Base-by-base conservation (phyloP, 1,284 basidiomycete species). In the Tremellales sp. region DNA sequence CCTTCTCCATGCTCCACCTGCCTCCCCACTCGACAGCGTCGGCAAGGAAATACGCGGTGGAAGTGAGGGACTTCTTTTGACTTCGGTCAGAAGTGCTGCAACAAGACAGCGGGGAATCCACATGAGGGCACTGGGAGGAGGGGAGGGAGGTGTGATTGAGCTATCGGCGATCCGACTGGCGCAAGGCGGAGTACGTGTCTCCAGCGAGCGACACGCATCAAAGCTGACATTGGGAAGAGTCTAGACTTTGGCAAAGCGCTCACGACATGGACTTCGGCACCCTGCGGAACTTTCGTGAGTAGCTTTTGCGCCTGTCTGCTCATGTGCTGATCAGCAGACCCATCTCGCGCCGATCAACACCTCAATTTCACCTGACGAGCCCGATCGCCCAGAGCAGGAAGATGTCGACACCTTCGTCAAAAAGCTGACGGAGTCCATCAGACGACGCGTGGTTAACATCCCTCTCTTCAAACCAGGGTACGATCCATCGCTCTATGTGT, bases 1-100 rank as follows among this genome's bases (percentile, higher is more conserved):
- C 1, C 77, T 97, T 1, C 72, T 89, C 0, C 56, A 67, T 42
- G 12, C 31, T n/a, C 33, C 10, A 21, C 21, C 13, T 24, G 3
- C 7, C 10, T 17, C 21, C 6, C 11, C 26, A 8, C n/a, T 10
- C n/a, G 29, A 33, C 10, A 33, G 29, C 29, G 29, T 10, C 8
- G 29, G 29, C 15, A 15, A 31, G 4, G 24, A 22, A 24, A 31
- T 15, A 31, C 10, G 29, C 19, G 22, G 15, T 21, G 19, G 24
- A 21, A 41, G 45, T 2, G 25, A 56, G n/a, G 21, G 43, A 25
- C 56, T 70, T 22, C 36, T 67, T 10, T 54, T 70, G 10, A 57
- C 57, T 11, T 72, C 68, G 0, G 52, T 55, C 3, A 54, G 62
- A 15, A 63, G 61, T 15, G 40, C 45, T 0, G 17, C 45, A 5